Evolutionary conservation across 2,329 filamentous ascomycete species (phyloP).

Genomic region (Incumbomyces lentus): DNA sequence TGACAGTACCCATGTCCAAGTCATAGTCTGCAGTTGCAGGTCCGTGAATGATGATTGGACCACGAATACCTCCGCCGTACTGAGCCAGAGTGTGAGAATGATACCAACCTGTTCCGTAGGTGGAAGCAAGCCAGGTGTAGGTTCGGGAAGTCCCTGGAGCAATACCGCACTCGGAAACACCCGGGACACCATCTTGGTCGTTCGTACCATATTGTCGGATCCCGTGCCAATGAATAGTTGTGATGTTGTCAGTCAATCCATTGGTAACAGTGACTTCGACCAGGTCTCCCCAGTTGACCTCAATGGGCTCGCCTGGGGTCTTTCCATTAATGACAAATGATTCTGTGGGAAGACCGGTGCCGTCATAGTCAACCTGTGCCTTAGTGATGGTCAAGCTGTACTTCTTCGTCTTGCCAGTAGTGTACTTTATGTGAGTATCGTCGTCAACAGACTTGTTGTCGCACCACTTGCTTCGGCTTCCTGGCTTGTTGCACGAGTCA

Average conservation of each 20-base stretch:
- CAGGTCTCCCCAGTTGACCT: constrained; percentile 52
- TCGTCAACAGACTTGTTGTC: constrained; percentile 10
- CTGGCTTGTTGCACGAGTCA: constrained; percentile 13
- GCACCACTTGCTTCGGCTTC: constrained; percentile 15
- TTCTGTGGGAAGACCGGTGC: constrained; percentile 28
- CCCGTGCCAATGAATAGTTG: constrained; percentile 53
- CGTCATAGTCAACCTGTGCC: constrained; percentile 3
- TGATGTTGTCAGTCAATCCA: constrained; percentile 44
- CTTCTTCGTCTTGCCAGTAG: constrained; percentile 12
- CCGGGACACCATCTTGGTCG: constrained; percentile 48
- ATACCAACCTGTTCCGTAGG: constrained; percentile 49
- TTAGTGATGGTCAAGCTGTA: constrained; percentile 12
- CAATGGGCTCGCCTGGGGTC: constrained; percentile 57
- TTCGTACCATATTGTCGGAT: constrained; percentile 47
- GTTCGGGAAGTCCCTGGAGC: constrained; percentile 43
- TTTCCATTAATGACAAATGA: constrained; percentile 58
- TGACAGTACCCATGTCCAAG: constrained; percentile 16
- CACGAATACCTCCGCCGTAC: constrained; percentile 19
- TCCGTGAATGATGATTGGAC: constrained; percentile 20
- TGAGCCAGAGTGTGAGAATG: constrained; percentile 47
- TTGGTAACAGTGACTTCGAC: constrained; percentile 49
- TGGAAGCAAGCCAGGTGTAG: constrained; percentile 40
- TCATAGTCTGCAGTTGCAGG: constrained; percentile 20
- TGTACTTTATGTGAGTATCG: constrained; percentile 10
- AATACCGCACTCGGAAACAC: constrained; percentile 42